Conservation (phyloP, 495 filamentous ascomycete species). For the Aspergillus incahuasiensis region DNA sequence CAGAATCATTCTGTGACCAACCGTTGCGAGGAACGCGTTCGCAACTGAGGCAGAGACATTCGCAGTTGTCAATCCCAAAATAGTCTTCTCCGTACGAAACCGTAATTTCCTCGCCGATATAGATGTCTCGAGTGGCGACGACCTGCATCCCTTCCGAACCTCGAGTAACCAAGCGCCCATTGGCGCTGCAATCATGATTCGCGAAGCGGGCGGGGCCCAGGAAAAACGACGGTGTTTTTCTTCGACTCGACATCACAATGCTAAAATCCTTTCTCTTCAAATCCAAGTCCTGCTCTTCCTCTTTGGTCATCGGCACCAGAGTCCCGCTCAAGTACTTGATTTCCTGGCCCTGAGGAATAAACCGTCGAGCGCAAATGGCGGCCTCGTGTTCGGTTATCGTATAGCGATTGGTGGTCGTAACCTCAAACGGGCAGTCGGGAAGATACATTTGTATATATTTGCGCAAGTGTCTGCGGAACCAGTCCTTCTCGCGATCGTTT, state of each 20-base stretch:
- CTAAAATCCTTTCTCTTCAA: slow-evolving; percentile 85
- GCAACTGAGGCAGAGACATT: slow-evolving; percentile 88
- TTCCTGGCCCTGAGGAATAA: slow-evolving; percentile 72
- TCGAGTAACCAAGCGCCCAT: slow-evolving; percentile 76
- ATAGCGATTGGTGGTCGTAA: slow-evolving; percentile 91
- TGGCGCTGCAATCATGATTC: slow-evolving; percentile 95
- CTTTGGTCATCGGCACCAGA: slow-evolving; percentile 80
- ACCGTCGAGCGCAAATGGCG: slow-evolving; percentile 73
- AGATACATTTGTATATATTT: slow-evolving; percentile 92
- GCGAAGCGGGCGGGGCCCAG: slow-evolving; percentile 93
- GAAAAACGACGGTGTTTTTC: slow-evolving; percentile 82
- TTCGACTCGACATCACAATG: slow-evolving; percentile 87
- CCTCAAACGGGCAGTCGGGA: slow-evolving; percentile 89
- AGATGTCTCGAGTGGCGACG: slow-evolving; percentile 71
- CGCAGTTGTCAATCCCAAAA: slow-evolving; percentile 90
- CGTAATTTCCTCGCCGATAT: slow-evolving; percentile 88
- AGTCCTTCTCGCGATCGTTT: slow-evolving; percentile 75
- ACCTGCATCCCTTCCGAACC: slow-evolving; percentile 86
- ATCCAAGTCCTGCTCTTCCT: slow-evolving; percentile 80
- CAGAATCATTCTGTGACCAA: slow-evolving; percentile 57
- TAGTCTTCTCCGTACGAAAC: slow-evolving; percentile 94
- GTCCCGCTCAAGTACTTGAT: slow-evolving; percentile 90
- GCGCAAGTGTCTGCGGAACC: slow-evolving; percentile 80
- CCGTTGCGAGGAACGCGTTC: slow-evolving; percentile 74
- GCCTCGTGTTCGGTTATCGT: slow-evolving; percentile 88